These are phyloP conservation scores for Tetraselmis chui DNA, from an alignment of 139 green algal species.

Conservation along the genomic window DNA sequence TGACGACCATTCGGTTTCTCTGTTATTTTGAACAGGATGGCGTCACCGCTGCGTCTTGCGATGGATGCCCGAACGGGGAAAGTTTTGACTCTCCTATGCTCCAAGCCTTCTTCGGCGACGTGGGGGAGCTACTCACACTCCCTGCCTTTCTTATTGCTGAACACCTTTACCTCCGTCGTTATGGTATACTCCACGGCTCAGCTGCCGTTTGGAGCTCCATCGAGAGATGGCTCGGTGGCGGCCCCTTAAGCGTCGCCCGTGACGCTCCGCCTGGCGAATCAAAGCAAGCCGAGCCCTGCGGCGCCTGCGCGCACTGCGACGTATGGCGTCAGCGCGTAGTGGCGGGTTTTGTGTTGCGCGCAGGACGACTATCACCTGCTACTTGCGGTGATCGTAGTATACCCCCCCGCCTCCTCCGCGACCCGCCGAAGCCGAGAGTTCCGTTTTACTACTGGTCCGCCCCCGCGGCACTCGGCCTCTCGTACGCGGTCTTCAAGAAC, in stretches of 20 bases:
- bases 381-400: neutral
- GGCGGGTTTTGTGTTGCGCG: neutral
- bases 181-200: neutral
- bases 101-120: neutral
- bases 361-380: neutral
- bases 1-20: neutral
- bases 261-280: no score
- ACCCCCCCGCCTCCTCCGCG: neutral
- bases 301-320: neutral
- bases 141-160: neutral
- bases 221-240: neutral
- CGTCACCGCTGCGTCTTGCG: neutral
- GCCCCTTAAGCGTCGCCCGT: neutral
- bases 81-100: neutral
- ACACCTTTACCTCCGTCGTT: neutral
- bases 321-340: neutral
- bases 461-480: neutral
- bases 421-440: neutral
- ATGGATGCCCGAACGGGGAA: neutral
- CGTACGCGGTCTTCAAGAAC: neutral
- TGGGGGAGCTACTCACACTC: neutral
- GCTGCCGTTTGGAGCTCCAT: neutral
- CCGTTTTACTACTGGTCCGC: neutral
- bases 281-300: neutral
- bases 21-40: neutral